Percentiles rank a stretch among this genome's conserved stretches.
Conservation (phyloP, 371 early-diverging fungal genomes). For the Rhizopus delemar region DNA sequence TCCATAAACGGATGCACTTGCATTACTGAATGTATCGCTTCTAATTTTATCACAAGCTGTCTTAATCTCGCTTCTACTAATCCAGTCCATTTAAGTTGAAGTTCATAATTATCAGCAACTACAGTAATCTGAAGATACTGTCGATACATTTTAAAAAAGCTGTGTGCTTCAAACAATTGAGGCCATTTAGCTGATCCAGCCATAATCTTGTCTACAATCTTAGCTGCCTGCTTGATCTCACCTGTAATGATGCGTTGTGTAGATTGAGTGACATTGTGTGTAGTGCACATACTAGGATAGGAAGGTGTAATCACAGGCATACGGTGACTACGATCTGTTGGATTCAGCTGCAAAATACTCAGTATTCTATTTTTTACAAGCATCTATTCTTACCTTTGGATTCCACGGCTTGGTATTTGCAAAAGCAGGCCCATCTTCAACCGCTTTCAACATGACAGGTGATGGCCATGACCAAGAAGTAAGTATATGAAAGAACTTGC, state of each 20-base stretch:
- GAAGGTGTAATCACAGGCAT: conserved; percentile 97
- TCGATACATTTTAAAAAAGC: conserved; percentile 86
- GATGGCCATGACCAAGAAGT: conserved; percentile 72
- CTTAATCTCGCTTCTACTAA: conserved; percentile 92
- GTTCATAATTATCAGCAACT: conserved; percentile 44
- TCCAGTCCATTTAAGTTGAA: conserved; percentile 75
- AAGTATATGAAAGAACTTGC: conserved; percentile 82
- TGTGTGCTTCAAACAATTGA: conserved; percentile 73
- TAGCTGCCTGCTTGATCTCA: conserved; percentile 58
- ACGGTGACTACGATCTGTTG: conserved; percentile 52
- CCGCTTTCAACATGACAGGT: conserved; percentile 81
- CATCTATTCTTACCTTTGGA: conserved; percentile 44
- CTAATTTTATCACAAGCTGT: conserved; percentile 81
- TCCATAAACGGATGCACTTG: conserved; percentile 89
- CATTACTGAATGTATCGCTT: conserved; percentile 68
- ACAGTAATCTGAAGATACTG: conserved; percentile 88
- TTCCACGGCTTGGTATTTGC: conserved; percentile 85
- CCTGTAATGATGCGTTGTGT: conserved; percentile 68
- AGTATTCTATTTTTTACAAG: neutral
- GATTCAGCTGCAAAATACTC: neutral
- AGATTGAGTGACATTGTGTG: conserved; percentile 74
- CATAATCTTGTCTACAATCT: conserved; percentile 30
- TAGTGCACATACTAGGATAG: conserved; percentile 98
- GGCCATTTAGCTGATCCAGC: conserved; percentile 19
- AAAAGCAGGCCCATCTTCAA: conserved; percentile 65